Conservation (phyloP, 371 early-diverging fungal species). For the Mucor plumbeus region DNA sequence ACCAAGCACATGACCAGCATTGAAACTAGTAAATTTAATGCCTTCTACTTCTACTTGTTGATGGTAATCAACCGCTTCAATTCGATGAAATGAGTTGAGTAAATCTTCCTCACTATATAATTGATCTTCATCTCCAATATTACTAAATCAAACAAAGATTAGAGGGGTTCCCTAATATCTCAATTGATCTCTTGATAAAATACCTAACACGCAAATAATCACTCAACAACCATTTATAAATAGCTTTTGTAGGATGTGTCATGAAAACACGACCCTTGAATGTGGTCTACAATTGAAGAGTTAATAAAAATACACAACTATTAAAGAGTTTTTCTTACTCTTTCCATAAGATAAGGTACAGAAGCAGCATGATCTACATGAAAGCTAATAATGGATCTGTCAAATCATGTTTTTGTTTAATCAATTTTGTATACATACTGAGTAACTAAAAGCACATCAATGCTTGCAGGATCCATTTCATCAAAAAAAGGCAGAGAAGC, state of each 20-base stretch:
- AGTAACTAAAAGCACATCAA: constrained; percentile 96
- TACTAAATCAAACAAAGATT: constrained; percentile 48
- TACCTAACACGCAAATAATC: constrained; percentile 97
- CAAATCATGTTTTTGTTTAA: background rate
- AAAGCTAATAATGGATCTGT: constrained; percentile 69
- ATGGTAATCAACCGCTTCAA: constrained; percentile 98
- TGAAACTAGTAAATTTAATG: constrained; percentile 95
- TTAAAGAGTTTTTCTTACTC: constrained; percentile 50
- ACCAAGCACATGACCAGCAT: constrained; percentile 99
- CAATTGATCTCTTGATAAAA: background rate
- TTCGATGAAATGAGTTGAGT: constrained; percentile 88
- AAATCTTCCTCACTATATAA: constrained; percentile 98
- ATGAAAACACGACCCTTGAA: constrained; percentile 99
- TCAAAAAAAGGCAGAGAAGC: constrained; percentile 99
- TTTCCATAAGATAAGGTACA: constrained; percentile 98
- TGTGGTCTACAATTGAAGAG: constrained; percentile 69
- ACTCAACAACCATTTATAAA: constrained; percentile 97
- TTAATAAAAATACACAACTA: background rate
- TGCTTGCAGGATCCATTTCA: constrained; percentile 91
- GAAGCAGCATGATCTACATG: constrained; percentile 99
- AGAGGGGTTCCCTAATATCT: background rate
- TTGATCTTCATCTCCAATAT: constrained; percentile 86
- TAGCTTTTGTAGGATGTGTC: constrained; percentile 99
- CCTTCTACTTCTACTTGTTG: constrained; percentile 97
- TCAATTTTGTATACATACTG: constrained; percentile 65